These are phyloP conservation scores for Chaetomium cochliodes DNA, from an alignment of 495 filamentous ascomycete species.

Conservation along the genomic window DNA sequence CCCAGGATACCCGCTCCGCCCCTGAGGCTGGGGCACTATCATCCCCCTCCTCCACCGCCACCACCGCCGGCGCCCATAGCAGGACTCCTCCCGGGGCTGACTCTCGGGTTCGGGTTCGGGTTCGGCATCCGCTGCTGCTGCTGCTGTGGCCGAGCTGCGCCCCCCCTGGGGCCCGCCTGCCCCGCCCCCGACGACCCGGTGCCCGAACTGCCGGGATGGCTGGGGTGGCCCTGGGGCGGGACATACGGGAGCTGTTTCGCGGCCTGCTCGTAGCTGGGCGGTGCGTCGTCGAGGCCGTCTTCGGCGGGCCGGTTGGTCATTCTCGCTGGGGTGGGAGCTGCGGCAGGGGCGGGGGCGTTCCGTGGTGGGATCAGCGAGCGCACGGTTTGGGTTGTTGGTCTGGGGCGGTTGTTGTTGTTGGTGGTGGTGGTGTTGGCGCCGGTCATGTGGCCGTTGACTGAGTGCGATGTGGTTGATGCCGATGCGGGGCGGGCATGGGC, in stretches of 20 bases:
- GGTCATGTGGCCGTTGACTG: constrained; percentile 18
- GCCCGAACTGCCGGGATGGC: constrained; percentile 47
- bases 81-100: not conserved
- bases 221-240: constrained; percentile 59
- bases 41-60: not conserved
- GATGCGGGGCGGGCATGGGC: not conserved
- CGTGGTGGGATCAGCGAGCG: constrained; percentile 46
- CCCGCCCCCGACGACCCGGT: too few species aligned
- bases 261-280: constrained; percentile 81
- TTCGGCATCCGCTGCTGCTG: not conserved
- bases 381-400: constrained; percentile 39
- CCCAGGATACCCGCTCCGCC: not conserved
- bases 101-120: too few species aligned
- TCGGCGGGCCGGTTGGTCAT: constrained; percentile 39
- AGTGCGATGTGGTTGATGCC: constrained; percentile 1
- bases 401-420: constrained; percentile 21
- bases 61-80: not conserved
- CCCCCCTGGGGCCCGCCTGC: too few species aligned
- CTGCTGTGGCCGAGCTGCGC: not conserved
- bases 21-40: not conserved
- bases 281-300: constrained; percentile 52
- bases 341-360: constrained; percentile 17
- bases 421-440: not conserved
- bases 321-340: not conserved
- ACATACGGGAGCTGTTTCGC: constrained; percentile 62